phyloP scores from a whole-genome alignment of 1,284 basidiomycete species.

The Malassezia furfur region DNA sequence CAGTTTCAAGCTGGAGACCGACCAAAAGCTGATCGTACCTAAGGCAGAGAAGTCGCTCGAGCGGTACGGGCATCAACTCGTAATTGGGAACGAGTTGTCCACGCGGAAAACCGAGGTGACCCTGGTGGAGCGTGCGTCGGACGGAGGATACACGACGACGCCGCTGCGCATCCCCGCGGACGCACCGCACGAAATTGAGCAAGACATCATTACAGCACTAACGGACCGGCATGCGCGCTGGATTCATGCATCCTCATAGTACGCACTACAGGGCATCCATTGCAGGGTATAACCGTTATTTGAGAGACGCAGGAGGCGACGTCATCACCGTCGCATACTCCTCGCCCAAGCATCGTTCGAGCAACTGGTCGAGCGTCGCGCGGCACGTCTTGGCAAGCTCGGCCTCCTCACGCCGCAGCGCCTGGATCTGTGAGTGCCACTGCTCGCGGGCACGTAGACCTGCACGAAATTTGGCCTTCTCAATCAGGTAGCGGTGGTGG shows the following conservation, averaged over 20 bases:
- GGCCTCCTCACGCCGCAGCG: slow-evolving; percentile 17
- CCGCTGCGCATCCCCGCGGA: slow-evolving; percentile 60
- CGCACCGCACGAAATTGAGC: slow-evolving; percentile 63
- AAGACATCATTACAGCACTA: slow-evolving; percentile 73
- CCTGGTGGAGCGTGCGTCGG: slow-evolving; percentile 56
- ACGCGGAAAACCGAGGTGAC: slow-evolving; percentile 82
- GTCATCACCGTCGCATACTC: slow-evolving; percentile 30
- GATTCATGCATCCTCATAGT: slow-evolving; percentile 48
- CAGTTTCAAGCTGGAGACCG: slow-evolving; percentile 97
- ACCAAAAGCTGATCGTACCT: slow-evolving; percentile 68
- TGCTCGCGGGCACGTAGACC: slow-evolving; percentile 22
- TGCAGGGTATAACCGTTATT: not conserved
- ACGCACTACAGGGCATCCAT: not conserved
- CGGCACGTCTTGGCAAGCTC: slow-evolving; percentile 15
- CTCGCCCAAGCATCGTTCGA: slow-evolving; percentile 22
- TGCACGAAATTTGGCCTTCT: slow-evolving; percentile 36
- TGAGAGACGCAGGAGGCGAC: slow-evolving; percentile 25
- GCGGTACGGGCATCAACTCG: slow-evolving; percentile 91
- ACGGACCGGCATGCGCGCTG: slow-evolving; percentile 65
- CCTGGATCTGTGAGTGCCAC: slow-evolving; percentile 17
- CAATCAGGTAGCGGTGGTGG: slow-evolving; percentile 31
- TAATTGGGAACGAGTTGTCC: slow-evolving; percentile 88
- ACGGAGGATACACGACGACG: slow-evolving; percentile 51
- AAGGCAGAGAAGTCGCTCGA: slow-evolving; percentile 80
- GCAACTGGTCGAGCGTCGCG: slow-evolving; percentile 24